Conservation (phyloP, 2,329 filamentous ascomycete species). For the Celoporthe dispersa region DNA sequence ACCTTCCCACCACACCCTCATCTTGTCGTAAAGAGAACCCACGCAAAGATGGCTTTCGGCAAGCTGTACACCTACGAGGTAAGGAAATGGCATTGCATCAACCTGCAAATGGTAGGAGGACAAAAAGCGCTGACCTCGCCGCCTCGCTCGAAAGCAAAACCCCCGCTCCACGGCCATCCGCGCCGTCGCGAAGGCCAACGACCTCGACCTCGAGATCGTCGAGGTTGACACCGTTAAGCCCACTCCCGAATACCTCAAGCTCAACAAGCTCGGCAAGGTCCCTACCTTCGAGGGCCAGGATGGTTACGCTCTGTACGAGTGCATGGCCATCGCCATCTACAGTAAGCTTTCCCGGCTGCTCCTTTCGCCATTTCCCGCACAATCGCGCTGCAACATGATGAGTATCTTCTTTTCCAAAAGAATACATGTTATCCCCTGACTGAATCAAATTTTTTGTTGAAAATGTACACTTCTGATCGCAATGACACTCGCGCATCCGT, state of each 20-base stretch:
- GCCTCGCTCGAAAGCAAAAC: conserved; percentile 70
- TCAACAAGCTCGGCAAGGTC: conserved; percentile 88
- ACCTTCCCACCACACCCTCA: conserved; percentile 29
- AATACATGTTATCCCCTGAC: conserved; percentile 95
- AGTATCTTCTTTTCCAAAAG: conserved; percentile 71
- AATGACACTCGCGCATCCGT: conserved; percentile 36
- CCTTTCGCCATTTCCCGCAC: conserved; percentile 28
- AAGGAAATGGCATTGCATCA: conserved; percentile 38
- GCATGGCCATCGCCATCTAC: conserved; percentile 96
- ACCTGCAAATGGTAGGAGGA: neutral
- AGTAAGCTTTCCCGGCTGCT: conserved; percentile 66
- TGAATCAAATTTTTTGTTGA: conserved; percentile 85
- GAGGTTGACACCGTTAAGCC: conserved; percentile 69
- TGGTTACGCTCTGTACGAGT: conserved; percentile 87
- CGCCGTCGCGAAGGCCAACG: conserved; percentile 96
- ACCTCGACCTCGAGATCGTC: conserved; percentile 87
- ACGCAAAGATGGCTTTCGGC: conserved; percentile 87
- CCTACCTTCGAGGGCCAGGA: conserved; percentile 92
- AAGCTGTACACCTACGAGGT: conserved; percentile 92
- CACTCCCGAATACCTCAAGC: conserved; percentile 77
- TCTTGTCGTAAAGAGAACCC: conserved; percentile 35
- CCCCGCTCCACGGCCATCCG: conserved; percentile 85
- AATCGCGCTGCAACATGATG: conserved; percentile 59
- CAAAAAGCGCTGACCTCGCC: conserved; percentile 8
- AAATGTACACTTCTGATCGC: conserved; percentile 76